These are phyloP conservation scores for Dendrothele bispora DNA, from an alignment of 768 basidiomycete genomes.

Conservation along the genomic window DNA sequence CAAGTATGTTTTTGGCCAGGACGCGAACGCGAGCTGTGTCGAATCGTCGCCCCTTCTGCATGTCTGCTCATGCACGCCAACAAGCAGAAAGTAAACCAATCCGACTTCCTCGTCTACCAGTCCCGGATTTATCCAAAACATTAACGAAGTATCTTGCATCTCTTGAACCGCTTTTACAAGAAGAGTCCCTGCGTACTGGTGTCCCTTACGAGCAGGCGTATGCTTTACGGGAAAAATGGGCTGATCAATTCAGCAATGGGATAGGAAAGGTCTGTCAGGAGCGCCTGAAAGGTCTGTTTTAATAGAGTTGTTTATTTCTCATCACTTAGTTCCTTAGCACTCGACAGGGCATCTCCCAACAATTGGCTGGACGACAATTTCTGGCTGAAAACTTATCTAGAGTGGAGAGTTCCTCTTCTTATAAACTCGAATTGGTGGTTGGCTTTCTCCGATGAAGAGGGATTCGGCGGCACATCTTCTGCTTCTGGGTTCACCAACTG, in stretches of 20 bases:
- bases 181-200: slow-evolving; percentile 65
- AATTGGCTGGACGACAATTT: slow-evolving; percentile 97
- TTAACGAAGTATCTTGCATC: slow-evolving; percentile 78
- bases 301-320: slow-evolving; percentile 16
- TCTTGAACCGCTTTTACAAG: slow-evolving; percentile 74
- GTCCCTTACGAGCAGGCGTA: slow-evolving; percentile 51
- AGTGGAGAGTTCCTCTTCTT: slow-evolving; percentile 82
- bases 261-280: slow-evolving; percentile 71
- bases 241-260: slow-evolving; percentile 68
- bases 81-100: too few relatives aligned
- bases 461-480: slow-evolving; percentile 16
- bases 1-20: too few relatives aligned
- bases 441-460: slow-evolving; percentile 71
- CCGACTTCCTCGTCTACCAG: slow-evolving; percentile 79
- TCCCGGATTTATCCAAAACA: slow-evolving; percentile 75
- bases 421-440: slow-evolving; percentile 98
- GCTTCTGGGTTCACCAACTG: slow-evolving; percentile 54
- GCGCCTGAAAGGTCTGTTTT: slow-evolving; percentile 62
- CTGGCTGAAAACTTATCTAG: slow-evolving; percentile 87
- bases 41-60: too few relatives aligned
- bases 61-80: too few relatives aligned
- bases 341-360: slow-evolving; percentile 79
- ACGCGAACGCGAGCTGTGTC: too few relatives aligned
- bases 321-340: slow-evolving; percentile 44
- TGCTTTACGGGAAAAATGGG: slow-evolving; percentile 56